Conservation (phyloP, 257 asterid genomes). For the Nyctanthes arbortristis region DNA sequence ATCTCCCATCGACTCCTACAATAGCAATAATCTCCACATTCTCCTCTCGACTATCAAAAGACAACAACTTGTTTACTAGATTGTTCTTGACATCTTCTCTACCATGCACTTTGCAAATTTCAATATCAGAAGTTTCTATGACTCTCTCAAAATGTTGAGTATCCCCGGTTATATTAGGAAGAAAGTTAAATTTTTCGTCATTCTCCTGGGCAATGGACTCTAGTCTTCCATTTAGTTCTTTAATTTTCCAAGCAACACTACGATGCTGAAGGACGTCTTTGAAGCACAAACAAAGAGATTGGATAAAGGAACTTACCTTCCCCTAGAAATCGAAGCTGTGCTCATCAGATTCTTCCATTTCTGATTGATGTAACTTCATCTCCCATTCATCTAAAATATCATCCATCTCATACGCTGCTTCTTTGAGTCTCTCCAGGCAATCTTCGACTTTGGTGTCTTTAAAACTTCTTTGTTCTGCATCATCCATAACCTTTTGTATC, state of each 20-base stretch:
- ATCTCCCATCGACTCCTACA: background rate
- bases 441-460: constrained; percentile 10
- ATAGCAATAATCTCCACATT: background rate
- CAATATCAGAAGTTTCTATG: background rate
- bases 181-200: background rate
- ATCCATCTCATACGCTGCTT: constrained; percentile 24
- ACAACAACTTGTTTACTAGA: background rate
- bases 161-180: background rate
- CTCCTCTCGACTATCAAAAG: background rate
- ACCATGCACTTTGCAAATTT: background rate
- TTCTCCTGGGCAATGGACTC: constrained; percentile 2
- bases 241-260: background rate
- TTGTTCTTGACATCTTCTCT: background rate
- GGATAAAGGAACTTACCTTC: constrained; percentile 20
- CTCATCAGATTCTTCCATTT: background rate
- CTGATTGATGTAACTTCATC: background rate
- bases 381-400: constrained; percentile 25
- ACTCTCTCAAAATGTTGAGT: background rate
- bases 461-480: constrained; percentile 23
- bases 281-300: background rate
- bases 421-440: constrained; percentile 24
- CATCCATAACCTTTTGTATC: constrained; percentile 12
- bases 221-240: background rate
- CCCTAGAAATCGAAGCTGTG: background rate
- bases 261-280: background rate